These are phyloP conservation scores for Fusarium liriodendri DNA, from an alignment of 2,329 filamentous ascomycete genomes.

Conservation along the genomic window DNA sequence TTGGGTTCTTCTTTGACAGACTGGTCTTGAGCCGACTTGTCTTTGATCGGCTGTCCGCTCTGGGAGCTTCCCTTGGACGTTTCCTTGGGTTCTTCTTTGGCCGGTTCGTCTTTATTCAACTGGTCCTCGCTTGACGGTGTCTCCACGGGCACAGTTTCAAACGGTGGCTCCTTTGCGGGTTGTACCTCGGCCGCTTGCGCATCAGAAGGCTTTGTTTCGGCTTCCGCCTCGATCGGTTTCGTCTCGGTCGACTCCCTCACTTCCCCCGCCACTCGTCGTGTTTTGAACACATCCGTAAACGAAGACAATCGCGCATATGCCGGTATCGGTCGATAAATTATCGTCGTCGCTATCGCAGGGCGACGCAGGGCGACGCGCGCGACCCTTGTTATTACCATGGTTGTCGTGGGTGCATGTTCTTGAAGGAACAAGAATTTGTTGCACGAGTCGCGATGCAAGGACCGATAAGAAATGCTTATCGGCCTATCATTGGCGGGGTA, in stretches of 20 bases:
- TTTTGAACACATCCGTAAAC: not conserved
- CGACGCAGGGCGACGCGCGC: not conserved
- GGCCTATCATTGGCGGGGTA: not conserved
- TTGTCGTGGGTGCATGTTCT: not conserved
- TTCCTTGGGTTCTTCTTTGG: not conserved
- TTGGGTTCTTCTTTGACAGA: not conserved
- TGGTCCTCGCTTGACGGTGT: not conserved
- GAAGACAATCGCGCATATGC: not conserved
- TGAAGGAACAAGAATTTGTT: not conserved
- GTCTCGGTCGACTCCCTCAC: not conserved
- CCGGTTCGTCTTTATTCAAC: not conserved
- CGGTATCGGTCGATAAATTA: not conserved
- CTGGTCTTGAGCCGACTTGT: not conserved
- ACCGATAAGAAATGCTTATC: constrained; percentile 3
- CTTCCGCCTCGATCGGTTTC: not conserved
- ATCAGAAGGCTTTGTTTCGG: not conserved
- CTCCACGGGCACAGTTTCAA: not conserved
- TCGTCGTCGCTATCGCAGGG: not conserved
- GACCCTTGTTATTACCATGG: not conserved
- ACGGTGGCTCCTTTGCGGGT: not conserved
- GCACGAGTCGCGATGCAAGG: constrained; percentile 1
- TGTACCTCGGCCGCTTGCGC: not conserved
- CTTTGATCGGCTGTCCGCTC: not conserved
- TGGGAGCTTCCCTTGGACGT: not conserved
- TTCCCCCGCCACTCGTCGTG: not conserved